Evolutionary conservation across 2,329 filamentous ascomycete species (phyloP).

Genomic region (Drechslerella dactyloides): DNA sequence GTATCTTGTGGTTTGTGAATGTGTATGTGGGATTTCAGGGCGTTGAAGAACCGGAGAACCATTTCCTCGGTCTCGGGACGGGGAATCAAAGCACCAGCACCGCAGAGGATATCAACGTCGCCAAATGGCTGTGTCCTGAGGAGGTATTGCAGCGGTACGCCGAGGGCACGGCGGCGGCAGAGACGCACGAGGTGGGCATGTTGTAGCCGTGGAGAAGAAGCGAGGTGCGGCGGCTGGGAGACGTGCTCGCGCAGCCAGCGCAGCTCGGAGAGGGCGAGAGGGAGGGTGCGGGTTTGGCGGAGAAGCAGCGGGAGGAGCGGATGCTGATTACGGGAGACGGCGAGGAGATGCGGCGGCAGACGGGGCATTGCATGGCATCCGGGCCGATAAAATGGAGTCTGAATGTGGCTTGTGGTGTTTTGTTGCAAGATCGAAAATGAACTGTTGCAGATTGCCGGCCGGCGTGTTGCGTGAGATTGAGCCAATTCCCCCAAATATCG

Average conservation of each 20-base stretch:
- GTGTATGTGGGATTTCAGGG: constrained; percentile 66
- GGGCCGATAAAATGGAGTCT: background rate
- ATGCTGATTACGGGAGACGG: background rate
- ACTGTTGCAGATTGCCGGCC: constrained; percentile 1
- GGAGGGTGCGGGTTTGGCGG: constrained; percentile 50
- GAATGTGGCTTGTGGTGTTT: background rate
- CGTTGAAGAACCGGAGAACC: constrained; percentile 21
- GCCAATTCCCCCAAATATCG: too few relatives aligned
- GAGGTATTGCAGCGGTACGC: constrained; percentile 86
- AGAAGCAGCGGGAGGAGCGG: constrained; percentile 38
- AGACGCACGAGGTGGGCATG: constrained; percentile 21
- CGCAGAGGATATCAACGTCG: constrained; percentile 76
- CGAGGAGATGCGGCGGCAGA: constrained; percentile 2
- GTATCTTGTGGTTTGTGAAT: too few relatives aligned
- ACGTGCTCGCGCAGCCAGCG: constrained; percentile 46
- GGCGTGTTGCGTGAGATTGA: background rate
- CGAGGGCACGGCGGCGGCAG: constrained; percentile 67
- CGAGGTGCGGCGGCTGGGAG: background rate
- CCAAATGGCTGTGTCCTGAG: constrained; percentile 89
- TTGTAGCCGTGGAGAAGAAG: constrained; percentile 16
- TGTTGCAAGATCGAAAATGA: background rate
- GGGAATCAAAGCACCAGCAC: constrained; percentile 81
- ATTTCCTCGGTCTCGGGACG: constrained; percentile 70
- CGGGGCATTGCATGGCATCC: constrained; percentile 33
- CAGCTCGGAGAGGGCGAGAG: constrained; percentile 49